phyloP scores from a whole-genome alignment of 1,284 basidiomycete genomes.

The Sporisorium iseilematis-ciliati region DNA sequence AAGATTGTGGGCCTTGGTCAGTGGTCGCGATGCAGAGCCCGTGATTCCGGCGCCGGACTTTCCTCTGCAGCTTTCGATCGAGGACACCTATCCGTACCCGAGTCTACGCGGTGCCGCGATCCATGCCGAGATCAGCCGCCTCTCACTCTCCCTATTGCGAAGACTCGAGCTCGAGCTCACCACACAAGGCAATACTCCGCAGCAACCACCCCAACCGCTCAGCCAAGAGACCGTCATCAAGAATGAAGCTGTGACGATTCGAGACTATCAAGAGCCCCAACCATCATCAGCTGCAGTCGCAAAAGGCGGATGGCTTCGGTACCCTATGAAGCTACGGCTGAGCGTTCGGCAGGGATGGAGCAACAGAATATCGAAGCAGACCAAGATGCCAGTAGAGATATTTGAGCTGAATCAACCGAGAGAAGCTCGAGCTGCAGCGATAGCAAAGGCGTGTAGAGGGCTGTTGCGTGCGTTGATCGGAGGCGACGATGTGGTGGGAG shows the following conservation, averaged over 20 bases:
- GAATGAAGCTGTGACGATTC: slow-evolving; percentile 26
- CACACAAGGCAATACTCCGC: not conserved
- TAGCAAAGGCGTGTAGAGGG: slow-evolving; percentile 38
- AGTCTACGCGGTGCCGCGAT: slow-evolving; percentile 42
- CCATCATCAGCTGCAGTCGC: not conserved
- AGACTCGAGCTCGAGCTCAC: slow-evolving; percentile 64
- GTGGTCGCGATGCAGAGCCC: slow-evolving; percentile 64
- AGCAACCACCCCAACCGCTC: slow-evolving; percentile 14
- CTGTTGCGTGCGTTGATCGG: slow-evolving; percentile 43
- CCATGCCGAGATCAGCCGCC: slow-evolving; percentile 37
- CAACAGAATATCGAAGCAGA: slow-evolving; percentile 51
- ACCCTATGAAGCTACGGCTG: slow-evolving; percentile 56
- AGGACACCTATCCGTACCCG: slow-evolving; percentile 66
- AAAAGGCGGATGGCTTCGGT: slow-evolving; percentile 47
- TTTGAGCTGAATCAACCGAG: slow-evolving; percentile 42
- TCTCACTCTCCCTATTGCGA: slow-evolving; percentile 49
- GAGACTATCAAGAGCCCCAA: slow-evolving; percentile 31
- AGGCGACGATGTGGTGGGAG: slow-evolving; percentile 46
- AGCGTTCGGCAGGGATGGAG: slow-evolving; percentile 52
- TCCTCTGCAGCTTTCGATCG: slow-evolving; percentile 69
- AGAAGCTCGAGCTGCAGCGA: slow-evolving; percentile 22
- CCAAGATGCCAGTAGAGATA: slow-evolving; percentile 60
- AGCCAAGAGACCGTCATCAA: slow-evolving; percentile 32
- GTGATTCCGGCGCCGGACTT: slow-evolving; percentile 67
- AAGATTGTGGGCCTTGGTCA: slow-evolving; percentile 64